Conservation (phyloP, 2,329 filamentous ascomycete genomes). For the Trichoderma pleuroti region DNA sequence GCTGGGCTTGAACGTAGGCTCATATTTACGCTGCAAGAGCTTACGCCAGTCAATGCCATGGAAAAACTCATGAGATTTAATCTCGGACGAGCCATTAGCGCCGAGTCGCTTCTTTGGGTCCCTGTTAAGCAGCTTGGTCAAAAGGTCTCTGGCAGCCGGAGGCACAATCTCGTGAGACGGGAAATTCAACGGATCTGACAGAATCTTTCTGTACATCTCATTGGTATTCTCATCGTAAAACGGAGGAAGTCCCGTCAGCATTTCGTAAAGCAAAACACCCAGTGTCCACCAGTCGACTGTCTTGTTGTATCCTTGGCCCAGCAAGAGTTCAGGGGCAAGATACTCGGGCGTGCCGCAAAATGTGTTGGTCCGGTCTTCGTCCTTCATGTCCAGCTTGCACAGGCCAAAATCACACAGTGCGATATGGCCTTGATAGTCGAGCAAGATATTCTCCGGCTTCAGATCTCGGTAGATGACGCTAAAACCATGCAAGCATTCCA, state of each 20-base stretch:
- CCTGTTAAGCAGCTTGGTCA: slow-evolving; percentile 86
- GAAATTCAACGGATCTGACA: slow-evolving; percentile 94
- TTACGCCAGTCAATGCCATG: slow-evolving; percentile 99
- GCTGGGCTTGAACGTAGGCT: slow-evolving; percentile 95
- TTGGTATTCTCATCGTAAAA: slow-evolving; percentile 99
- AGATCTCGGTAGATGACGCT: slow-evolving; percentile 88
- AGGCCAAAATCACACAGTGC: slow-evolving; percentile 96
- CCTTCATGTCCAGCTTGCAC: slow-evolving; percentile 99
- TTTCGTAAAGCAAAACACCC: slow-evolving; percentile 94
- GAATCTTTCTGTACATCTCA: slow-evolving; percentile 99
- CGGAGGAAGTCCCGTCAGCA: slow-evolving; percentile 93
- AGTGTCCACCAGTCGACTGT: slow-evolving; percentile 99
- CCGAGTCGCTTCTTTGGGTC: slow-evolving; percentile 87
- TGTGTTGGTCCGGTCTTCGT: slow-evolving; percentile 96
- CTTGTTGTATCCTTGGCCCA: slow-evolving; percentile 96
- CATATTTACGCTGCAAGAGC: slow-evolving; percentile 93
- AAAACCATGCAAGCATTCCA: slow-evolving; percentile 96
- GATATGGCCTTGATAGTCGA: slow-evolving; percentile 97
- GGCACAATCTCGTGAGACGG: slow-evolving; percentile 77
- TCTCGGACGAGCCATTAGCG: slow-evolving; percentile 90
- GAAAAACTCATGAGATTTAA: slow-evolving; percentile 99
- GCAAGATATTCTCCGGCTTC: slow-evolving; percentile 86
- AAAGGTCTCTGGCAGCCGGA: slow-evolving; percentile 84
- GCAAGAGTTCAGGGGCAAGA: slow-evolving; percentile 85
- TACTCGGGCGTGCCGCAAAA: slow-evolving; percentile 99